Base-by-base conservation (phyloP, 2,329 filamentous ascomycete species). In the Penicillium hesseltinei region DNA sequence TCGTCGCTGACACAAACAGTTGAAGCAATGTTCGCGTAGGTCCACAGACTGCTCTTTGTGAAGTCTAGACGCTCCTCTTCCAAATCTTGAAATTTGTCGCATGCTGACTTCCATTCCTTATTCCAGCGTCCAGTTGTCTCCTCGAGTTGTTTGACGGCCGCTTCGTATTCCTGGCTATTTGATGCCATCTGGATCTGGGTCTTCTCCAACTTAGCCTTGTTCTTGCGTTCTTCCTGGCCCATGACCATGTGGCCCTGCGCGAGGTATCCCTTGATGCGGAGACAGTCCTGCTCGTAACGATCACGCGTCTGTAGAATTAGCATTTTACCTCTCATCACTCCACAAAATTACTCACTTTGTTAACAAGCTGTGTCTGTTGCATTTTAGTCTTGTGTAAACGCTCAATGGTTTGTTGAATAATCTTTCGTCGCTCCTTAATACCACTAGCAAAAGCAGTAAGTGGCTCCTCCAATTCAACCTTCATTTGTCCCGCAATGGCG, bases 161-260 rank as follows among this genome's bases (percentile, higher is more conserved):
- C 85, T 74, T 99, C 93, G 72, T 99, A 99, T 68, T 97, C 94
- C 44, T 86, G 88, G 76, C 95, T 97, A 59, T 92, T 92, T 8
- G 88, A 87, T 0, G 92, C 92, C 58, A 99, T 84, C 69, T 92
- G 95, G 67, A 97, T 94, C 73, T 99, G 94, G 1, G 94, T 97
- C 83, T 99, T 99, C 75, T 99, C 94, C 43, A 99, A 84, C 77
- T 96, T 97, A 23, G 93, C 92, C 78, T 99, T 99, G 76, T 99
- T 99, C 78, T 96, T 97, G 29, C 94, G 87, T 79, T 99, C 94
- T 73, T 99, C 94, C 68, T 99, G 94, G 15, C 94, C 94, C 94
- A 99, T 99, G 57, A 99, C 94, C 94, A 99, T 99, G 73, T 99
- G 95, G 10, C 94, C 94, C 76, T 99, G 94, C 4, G 95, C 94